Evolutionary conservation across 202 grass and related monocot species (phyloP).

Genomic region (Setaria viridis): DNA sequence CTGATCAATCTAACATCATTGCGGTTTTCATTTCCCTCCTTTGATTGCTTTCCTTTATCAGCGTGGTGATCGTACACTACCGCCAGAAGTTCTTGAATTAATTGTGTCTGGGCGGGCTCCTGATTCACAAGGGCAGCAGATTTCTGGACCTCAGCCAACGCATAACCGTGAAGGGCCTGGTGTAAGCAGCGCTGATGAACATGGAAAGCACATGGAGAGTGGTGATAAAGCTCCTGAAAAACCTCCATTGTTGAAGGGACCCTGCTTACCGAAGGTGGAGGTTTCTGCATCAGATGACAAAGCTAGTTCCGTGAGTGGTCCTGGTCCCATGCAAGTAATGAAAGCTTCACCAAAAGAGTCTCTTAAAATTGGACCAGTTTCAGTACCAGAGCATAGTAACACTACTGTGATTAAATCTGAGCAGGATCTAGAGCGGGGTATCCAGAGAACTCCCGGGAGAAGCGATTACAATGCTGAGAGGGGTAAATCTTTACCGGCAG

Average conservation of each 20-base stretch:
- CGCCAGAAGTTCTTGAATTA: conserved; percentile 90
- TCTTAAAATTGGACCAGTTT: conserved; percentile 62
- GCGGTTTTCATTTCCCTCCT: conserved; percentile 22
- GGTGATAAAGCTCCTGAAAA: conserved; percentile 62
- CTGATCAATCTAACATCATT: conserved; percentile 34
- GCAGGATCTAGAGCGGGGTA: conserved; percentile 76
- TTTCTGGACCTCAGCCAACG: conserved; percentile 40
- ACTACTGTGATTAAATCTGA: conserved; percentile 77
- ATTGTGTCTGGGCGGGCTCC: conserved; percentile 58
- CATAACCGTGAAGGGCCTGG: conserved; percentile 43
- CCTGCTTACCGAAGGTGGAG: conserved; percentile 72
- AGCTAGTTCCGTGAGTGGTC: conserved; percentile 51
- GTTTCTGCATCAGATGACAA: conserved; percentile 64
- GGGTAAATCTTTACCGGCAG: conserved; percentile 77
- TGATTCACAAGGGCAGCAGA: conserved; percentile 61
- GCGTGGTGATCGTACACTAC: conserved; percentile 86
- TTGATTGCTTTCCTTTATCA: conserved; percentile 50
- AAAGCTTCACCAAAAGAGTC: conserved; percentile 66
- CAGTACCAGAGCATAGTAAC: conserved; percentile 58
- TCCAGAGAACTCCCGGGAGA: conserved; percentile 65
- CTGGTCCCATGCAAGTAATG: conserved; percentile 49
- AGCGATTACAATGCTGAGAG: conserved; percentile 69
- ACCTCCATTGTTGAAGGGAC: conserved; percentile 49
- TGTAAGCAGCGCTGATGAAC: conserved; percentile 52
- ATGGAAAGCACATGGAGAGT: conserved; percentile 54